A percentile compares a stretch with the other conserved stretches of the same genome.
Evolutionary conservation across 305 asterid genomes (phyloP).

Genomic region (Fraxinus nigra): DNA sequence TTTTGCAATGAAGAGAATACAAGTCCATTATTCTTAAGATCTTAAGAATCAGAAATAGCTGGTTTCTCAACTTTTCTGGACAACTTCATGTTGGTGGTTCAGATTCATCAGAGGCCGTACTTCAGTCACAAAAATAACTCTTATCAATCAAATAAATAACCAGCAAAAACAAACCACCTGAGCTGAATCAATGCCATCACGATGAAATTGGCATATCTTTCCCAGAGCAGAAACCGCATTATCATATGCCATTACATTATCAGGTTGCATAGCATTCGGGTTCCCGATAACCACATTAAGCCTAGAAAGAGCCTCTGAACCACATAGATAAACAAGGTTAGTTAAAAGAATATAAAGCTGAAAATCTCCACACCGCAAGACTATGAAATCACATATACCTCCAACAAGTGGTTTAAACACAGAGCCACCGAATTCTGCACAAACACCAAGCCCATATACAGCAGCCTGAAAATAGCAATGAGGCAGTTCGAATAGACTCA

Average conservation of each 20-base stretch:
- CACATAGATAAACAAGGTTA: conserved; percentile 19
- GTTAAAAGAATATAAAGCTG: neutral
- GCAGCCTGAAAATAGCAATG: conserved; percentile 65
- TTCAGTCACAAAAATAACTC: neutral
- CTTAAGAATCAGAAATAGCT: neutral
- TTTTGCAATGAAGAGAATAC: neutral
- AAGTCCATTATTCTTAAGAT: neutral
- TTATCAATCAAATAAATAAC: neutral
- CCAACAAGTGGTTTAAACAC: conserved; percentile 81
- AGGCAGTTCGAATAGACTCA: conserved; percentile 21
- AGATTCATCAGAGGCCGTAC: neutral
- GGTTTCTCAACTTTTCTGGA: neutral
- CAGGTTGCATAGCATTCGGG: conserved; percentile 67
- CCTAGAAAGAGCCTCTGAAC: conserved; percentile 87
- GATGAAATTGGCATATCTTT: conserved; percentile 83
- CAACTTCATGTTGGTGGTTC: neutral
- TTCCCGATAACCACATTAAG: conserved; percentile 71
- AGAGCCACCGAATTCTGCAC: conserved; percentile 89
- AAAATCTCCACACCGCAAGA: conserved; percentile 1
- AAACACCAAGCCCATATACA: conserved; percentile 93
- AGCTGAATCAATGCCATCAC: conserved; percentile 77
- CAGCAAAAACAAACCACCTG: conserved; percentile 41
- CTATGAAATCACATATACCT: conserved; percentile 42
- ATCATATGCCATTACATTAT: conserved; percentile 83
- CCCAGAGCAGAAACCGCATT: conserved; percentile 92